phyloP scores from a whole-genome alignment of 768 basidiomycete species.

The Psilocybe tampanensis region DNA sequence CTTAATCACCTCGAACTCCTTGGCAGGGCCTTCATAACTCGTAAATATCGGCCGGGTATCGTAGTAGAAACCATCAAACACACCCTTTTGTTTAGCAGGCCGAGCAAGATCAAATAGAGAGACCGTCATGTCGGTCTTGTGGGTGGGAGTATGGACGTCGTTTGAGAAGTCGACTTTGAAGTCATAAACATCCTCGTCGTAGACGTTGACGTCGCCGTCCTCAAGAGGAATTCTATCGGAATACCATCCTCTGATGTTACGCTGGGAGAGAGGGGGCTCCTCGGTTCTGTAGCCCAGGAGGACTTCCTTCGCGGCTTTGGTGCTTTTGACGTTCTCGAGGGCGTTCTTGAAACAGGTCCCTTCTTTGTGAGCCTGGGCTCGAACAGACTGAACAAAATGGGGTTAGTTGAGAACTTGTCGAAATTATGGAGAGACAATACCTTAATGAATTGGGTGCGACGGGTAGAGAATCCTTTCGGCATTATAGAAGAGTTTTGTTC shows the following conservation, averaged over 20 bases:
- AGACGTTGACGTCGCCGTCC: conserved; percentile 17
- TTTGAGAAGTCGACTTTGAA: conserved; percentile 18
- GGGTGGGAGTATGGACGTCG: conserved; percentile 1
- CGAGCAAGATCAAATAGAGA: conserved; percentile 33
- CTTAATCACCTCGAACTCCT: conserved; percentile 27
- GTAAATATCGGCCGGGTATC: too few species aligned
- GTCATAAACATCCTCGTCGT: conserved; percentile 22
- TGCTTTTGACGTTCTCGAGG: neutral
- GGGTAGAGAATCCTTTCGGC: conserved; percentile 11
- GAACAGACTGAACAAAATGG: conserved; percentile 11
- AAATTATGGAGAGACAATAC: neutral
- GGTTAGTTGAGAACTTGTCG: neutral
- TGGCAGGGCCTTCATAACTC: conserved; percentile 23
- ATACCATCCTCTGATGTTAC: conserved; percentile 23
- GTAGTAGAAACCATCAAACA: neutral
- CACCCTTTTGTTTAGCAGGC: conserved; percentile 35
- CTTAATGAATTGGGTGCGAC: conserved; percentile 7
- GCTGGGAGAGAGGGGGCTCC: conserved; percentile 20
- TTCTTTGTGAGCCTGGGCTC: conserved; percentile 23
- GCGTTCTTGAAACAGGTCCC: conserved; percentile 17
- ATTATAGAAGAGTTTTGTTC: neutral
- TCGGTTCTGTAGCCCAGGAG: conserved; percentile 6
- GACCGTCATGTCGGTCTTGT: conserved; percentile 17
- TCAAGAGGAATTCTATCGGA: conserved; percentile 27
- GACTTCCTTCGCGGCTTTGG: conserved; percentile 11